Conservation (phyloP, 2,329 filamentous ascomycete genomes). For the Fusarium robinianum region DNA sequence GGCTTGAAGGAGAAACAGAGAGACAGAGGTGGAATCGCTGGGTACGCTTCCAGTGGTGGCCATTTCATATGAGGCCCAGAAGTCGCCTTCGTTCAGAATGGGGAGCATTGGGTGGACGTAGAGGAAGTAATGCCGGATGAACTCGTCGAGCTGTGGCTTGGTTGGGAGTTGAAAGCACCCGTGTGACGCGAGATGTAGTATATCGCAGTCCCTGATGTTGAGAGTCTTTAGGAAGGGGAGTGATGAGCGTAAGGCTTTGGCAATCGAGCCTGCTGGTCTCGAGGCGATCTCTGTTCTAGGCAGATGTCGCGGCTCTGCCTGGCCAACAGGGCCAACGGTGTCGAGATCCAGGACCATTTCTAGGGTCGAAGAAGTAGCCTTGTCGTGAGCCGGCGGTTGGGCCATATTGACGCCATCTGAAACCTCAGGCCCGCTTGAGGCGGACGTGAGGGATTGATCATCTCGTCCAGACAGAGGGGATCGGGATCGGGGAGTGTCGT, state of each 20-base stretch:
- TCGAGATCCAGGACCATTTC: too few species aligned
- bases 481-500: too few species aligned
- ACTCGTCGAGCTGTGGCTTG: constrained; percentile 27
- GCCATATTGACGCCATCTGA: too few species aligned
- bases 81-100: constrained; percentile 25
- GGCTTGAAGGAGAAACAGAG: constrained; percentile 21
- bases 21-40: constrained; percentile 14
- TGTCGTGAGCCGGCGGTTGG: too few species aligned
- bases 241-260: constrained; percentile 25
- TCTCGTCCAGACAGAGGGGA: too few species aligned
- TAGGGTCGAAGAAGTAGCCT: too few species aligned
- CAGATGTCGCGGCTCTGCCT: too few species aligned
- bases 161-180: constrained; percentile 26
- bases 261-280: too few species aligned
- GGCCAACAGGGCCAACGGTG: too few species aligned
- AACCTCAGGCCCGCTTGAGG: too few species aligned
- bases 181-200: constrained; percentile 16
- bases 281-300: constrained; percentile 1
- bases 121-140: constrained; percentile 26
- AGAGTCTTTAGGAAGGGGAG: constrained; percentile 24
- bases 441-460: too few species aligned
- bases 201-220: constrained; percentile 24
- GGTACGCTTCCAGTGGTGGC: background rate
- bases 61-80: constrained; percentile 23
- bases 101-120: constrained; percentile 27